Conservation (phyloP, 169 alveolate genomes). For the Eimeria acervulina region DNA sequence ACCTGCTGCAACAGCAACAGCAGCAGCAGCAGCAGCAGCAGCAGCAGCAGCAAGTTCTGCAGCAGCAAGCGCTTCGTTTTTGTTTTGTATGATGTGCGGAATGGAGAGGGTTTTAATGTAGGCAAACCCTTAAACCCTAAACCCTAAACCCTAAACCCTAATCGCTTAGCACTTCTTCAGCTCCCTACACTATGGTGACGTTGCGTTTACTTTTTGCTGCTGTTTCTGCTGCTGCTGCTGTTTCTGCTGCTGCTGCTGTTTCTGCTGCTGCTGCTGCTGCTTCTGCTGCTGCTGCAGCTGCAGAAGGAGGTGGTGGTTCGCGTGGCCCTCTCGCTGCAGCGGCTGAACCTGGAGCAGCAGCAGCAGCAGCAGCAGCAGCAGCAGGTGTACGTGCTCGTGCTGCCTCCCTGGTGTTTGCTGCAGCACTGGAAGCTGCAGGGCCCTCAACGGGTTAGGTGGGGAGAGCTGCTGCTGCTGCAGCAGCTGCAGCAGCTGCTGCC, state of each 20-base stretch:
- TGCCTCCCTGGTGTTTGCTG: constrained; percentile 10
- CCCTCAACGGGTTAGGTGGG: not conserved
- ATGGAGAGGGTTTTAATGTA: constrained; percentile 14
- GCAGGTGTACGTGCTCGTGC: not conserved
- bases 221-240: no score
- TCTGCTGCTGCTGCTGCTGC: no score
- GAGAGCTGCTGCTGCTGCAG: constrained; percentile 17
- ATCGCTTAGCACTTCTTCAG: not conserved
- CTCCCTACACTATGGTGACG: not conserved
- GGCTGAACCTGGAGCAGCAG: not conserved
- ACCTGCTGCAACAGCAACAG: not conserved
- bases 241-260: no score
- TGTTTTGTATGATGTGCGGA: not conserved
- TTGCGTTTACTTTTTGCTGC: not conserved
- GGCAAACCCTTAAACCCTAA: not conserved
- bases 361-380: not conserved
- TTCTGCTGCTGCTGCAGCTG: not conserved
- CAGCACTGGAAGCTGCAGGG: not conserved
- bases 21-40: not conserved
- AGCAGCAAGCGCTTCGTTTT: not conserved
- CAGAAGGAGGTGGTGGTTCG: constrained; percentile 21
- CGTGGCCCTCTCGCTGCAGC: constrained; percentile 22
- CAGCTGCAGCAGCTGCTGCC: constrained; percentile 38
- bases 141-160: not conserved
- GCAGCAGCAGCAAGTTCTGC: not conserved